These are phyloP conservation scores for Tricholoma hemisulphureum DNA, from an alignment of 768 basidiomycete species.

Conservation along the genomic window DNA sequence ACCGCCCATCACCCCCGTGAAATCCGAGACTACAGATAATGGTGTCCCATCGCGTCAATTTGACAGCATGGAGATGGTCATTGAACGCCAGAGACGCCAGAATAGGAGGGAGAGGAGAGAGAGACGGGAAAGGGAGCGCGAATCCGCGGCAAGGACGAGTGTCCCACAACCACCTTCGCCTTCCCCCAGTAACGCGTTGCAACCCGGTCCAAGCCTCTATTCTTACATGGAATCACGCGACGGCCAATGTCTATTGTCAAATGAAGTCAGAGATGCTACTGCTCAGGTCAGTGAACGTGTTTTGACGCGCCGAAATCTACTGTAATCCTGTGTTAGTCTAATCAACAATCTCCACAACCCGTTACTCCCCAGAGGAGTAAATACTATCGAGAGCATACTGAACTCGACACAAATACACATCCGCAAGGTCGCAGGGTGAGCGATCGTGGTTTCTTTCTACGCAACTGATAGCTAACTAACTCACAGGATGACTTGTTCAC, in stretches of 20 bases:
- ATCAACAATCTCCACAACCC: constrained; percentile 29
- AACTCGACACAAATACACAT: constrained; percentile 27
- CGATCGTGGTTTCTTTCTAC: constrained; percentile 11
- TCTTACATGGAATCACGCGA: constrained; percentile 59
- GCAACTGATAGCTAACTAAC: constrained; percentile 11
- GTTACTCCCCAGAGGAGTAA: constrained; percentile 60
- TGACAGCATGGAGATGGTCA: constrained; percentile 75
- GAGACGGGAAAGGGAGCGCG: constrained; percentile 49
- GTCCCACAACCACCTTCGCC: constrained; percentile 46
- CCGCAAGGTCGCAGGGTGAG: constrained; percentile 27
- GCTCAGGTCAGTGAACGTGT: constrained; percentile 42
- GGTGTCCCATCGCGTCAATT: constrained; percentile 52
- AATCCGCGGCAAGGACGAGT: constrained; percentile 30
- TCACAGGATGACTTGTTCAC: constrained; percentile 21
- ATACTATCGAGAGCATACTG: constrained; percentile 60
- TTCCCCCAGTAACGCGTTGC: constrained; percentile 50
- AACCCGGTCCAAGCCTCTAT: constrained; percentile 44
- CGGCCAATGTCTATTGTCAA: constrained; percentile 37
- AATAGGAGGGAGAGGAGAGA: constrained; percentile 51
- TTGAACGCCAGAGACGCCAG: constrained; percentile 69
- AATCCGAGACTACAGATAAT: constrained; percentile 56
- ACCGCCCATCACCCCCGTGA: constrained; percentile 61
- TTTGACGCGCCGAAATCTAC: constrained; percentile 29
- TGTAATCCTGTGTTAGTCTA: constrained; percentile 9
- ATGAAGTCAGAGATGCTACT: constrained; percentile 30